Conservation (phyloP, 2,329 filamentous ascomycete species). For the Penicillium sclerotiorum region DNA sequence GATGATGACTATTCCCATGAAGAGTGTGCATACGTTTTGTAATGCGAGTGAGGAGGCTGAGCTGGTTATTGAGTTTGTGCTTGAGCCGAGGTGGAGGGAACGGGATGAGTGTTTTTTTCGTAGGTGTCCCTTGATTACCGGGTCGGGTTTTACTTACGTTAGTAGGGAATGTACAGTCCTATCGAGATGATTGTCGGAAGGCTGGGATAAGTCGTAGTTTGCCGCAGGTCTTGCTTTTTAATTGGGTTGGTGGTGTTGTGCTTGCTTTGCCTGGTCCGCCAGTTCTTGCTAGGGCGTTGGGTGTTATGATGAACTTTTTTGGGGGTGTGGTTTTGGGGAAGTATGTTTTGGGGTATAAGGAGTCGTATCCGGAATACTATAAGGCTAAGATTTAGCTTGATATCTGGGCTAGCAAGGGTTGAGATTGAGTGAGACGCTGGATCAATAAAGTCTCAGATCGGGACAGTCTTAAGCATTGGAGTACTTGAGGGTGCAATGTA, state of each 20-base stretch:
- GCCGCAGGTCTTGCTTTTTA: constrained; percentile 12
- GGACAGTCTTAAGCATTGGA: neutral
- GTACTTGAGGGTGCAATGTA: too few species aligned
- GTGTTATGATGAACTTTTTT: constrained; percentile 10
- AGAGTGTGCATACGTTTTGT: constrained; percentile 13
- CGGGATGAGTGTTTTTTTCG: constrained; percentile 14
- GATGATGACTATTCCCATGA: constrained; percentile 5
- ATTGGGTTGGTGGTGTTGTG: constrained; percentile 13
- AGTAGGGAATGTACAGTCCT: constrained; percentile 17
- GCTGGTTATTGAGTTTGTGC: constrained; percentile 10
- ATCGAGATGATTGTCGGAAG: constrained; percentile 16
- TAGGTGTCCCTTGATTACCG: neutral
- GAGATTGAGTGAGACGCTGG: too few species aligned
- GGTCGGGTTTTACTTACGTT: neutral
- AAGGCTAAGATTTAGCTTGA: constrained; percentile 2
- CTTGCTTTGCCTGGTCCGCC: constrained; percentile 12
- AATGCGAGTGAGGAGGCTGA: constrained; percentile 9
- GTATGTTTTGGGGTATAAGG: constrained; percentile 14
- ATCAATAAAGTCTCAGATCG: neutral
- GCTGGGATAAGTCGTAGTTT: constrained; percentile 8
- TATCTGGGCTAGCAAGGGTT: too few species aligned
- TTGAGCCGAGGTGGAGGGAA: constrained; percentile 8
- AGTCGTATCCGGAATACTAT: constrained; percentile 14
- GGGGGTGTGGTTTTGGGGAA: constrained; percentile 12
- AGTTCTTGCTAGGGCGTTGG: neutral